Evolutionary conservation across 1,284 basidiomycete genomes (phyloP), one percentile per base, ranked within the genome.

Genomic region (Leccinum griseonigrum): DNA sequence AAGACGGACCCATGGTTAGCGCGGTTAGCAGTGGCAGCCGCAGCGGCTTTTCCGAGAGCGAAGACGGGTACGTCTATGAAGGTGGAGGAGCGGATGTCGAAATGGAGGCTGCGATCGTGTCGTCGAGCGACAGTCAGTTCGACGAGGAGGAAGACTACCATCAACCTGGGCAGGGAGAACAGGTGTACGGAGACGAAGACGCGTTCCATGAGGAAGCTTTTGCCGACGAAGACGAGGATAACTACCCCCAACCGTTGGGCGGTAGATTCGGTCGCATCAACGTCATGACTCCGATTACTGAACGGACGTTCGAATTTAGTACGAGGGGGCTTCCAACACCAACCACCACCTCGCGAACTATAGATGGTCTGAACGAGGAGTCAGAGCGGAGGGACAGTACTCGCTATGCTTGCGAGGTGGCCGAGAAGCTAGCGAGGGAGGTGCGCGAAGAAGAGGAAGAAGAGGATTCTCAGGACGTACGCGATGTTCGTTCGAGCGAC

Each of bases 241-340:
- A 56, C 29, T 66, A 66, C 57, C 79, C 77, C 5, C 78, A 81
- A 9, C 88, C 88, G 18, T 78, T 90, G 60, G 88, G 89, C 28
- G 87, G 89, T 11, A 84, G 91, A 54, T 87, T 91, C 68, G 91
- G 90, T 28, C 81, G 81, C 61, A 91, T 94, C 76, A 88, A 92
- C 68, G 86, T 93, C 59, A 94, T 98, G 92, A 97, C 95, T 10
- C 95, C 95, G 1, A 97, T 98, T 71, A 93, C 92, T 4, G 96
- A 98, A 76, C 83, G 95, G 46, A 97, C 95, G 5, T 86, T 85
- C 69, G 96, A 98, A 73, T 95, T 84, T 71, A 87, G 84, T 66
- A 87, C 83, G n/a, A 80, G 85, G 32, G 76, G 72, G 13, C 64
- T 70, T 55, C 68, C 69, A 22, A 75, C 74, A 31, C 74, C 73